Evolutionary conservation across 2,329 filamentous ascomycete genomes (phyloP).

Genomic region (Ceratocystiopsis sp.): DNA sequence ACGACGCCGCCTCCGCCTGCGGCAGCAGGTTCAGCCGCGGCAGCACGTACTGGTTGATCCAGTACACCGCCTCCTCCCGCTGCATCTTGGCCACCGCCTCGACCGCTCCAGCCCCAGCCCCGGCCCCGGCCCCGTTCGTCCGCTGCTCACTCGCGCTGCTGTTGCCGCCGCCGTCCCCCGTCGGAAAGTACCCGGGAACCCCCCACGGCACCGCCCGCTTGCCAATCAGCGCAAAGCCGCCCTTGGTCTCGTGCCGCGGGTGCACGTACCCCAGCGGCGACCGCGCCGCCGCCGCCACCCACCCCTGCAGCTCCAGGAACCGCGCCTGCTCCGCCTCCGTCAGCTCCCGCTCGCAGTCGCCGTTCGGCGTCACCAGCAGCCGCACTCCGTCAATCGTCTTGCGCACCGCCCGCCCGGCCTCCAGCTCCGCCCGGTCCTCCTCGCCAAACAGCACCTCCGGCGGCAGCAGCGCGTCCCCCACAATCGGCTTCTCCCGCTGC

Average conservation of each 20-base stretch:
- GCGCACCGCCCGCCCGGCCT: conserved; percentile 39
- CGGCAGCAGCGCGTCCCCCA: conserved; percentile 11
- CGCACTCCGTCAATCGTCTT: conserved; percentile 48
- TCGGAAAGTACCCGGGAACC: conserved; percentile 43
- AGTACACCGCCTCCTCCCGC: conserved; percentile 47
- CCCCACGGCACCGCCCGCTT: conserved; percentile 49
- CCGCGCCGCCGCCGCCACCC: conserved; percentile 30
- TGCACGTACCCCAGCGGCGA: conserved; percentile 39
- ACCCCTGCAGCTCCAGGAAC: conserved; percentile 51
- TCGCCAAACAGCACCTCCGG: conserved; percentile 31
- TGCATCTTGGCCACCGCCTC: conserved; percentile 49
- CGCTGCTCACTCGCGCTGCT: conserved; percentile 12
- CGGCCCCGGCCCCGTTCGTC: neutral
- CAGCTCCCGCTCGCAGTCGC: conserved; percentile 59
- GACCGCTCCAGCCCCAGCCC: neutral
- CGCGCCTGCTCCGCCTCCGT: conserved; percentile 50
- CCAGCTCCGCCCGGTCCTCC: conserved; percentile 37
- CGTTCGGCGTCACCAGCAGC: conserved; percentile 58
- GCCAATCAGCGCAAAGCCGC: conserved; percentile 45
- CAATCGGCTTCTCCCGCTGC: neutral
- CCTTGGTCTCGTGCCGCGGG: conserved; percentile 34
- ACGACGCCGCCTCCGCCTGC: conserved; percentile 22
- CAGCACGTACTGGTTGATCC: conserved; percentile 53
- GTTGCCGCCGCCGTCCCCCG: conserved; percentile 3
- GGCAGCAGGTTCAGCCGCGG: conserved; percentile 38